Conservation (phyloP, 768 basidiomycete species). For the Cubamyces sp. region DNA sequence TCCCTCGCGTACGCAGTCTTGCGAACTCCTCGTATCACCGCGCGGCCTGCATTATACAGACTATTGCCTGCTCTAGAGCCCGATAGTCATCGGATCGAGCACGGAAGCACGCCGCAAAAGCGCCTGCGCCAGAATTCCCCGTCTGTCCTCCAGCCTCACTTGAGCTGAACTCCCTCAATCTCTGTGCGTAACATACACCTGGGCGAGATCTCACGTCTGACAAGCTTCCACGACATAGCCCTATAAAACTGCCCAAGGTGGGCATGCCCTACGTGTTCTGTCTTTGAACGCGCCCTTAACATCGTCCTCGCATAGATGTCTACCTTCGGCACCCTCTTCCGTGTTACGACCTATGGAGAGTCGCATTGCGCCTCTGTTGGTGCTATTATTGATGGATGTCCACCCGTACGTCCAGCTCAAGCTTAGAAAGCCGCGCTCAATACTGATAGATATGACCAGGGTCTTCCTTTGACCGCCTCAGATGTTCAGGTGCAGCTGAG, state of each 20-base stretch:
- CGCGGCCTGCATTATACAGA: no score
- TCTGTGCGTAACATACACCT: not conserved
- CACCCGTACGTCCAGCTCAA: slow-evolving; percentile 66
- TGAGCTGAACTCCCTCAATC: not conserved
- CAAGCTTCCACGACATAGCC: not conserved
- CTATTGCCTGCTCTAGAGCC: not conserved
- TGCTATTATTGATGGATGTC: slow-evolving; percentile 96
- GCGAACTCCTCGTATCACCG: no score
- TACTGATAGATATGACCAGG: slow-evolving; percentile 51
- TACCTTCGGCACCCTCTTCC: slow-evolving; percentile 87
- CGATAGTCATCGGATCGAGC: slow-evolving; percentile 11
- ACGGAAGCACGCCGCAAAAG: not conserved
- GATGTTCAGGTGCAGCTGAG: slow-evolving; percentile 94
- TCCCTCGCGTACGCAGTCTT: no score
- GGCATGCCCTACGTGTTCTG: not conserved
- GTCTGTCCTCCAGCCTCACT: not conserved
- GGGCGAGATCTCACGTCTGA: slow-evolving; percentile 1
- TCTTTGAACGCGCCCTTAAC: not conserved
- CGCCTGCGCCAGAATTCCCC: not conserved
- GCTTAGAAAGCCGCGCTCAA: accelerated
- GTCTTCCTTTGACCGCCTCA: slow-evolving; percentile 72
- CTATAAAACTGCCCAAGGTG: not conserved
- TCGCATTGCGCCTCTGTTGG: slow-evolving; percentile 97
- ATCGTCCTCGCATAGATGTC: slow-evolving; percentile 61
- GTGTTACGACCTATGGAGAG: slow-evolving; percentile 98